Percentiles rank a stretch among this genome's conserved stretches.
These are phyloP conservation scores for Neurospora sp. DNA, from an alignment of 495 filamentous ascomycete genomes.

Conservation along the genomic window DNA sequence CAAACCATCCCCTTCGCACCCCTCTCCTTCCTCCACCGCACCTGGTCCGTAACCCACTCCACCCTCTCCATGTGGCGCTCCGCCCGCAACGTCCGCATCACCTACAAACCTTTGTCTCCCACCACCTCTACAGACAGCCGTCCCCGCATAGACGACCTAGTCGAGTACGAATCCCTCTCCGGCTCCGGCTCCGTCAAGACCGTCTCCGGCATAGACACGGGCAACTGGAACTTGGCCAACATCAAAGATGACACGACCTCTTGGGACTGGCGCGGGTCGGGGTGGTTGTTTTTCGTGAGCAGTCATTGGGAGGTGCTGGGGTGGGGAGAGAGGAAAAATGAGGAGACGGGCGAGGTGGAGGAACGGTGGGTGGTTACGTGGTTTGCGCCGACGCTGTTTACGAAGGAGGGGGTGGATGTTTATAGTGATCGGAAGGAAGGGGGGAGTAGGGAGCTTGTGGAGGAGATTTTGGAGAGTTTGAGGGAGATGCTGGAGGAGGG, in stretches of 20 bases:
- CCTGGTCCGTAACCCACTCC: slow-evolving; percentile 68
- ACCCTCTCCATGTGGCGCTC: slow-evolving; percentile 67
- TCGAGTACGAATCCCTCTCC: slow-evolving; percentile 47
- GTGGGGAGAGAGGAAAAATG: slow-evolving; percentile 40
- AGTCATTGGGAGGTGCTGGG: slow-evolving; percentile 69
- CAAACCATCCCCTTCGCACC: slow-evolving; percentile 37
- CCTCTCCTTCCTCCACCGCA: slow-evolving; percentile 50
- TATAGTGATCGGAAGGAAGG: slow-evolving; percentile 50
- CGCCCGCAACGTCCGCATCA: slow-evolving; percentile 65
- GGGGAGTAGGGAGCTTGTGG: slow-evolving; percentile 34
- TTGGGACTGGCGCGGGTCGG: slow-evolving; percentile 67
- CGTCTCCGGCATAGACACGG: slow-evolving; percentile 55
- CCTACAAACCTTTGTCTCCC: slow-evolving; percentile 45
- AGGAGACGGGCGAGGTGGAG: slow-evolving; percentile 21
- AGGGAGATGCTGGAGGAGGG: slow-evolving; percentile 19
- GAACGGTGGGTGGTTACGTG: slow-evolving; percentile 61
- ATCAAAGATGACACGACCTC: slow-evolving; percentile 21
- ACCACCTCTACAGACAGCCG: slow-evolving; percentile 9
- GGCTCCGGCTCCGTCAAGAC: slow-evolving; percentile 40
- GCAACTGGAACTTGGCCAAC: slow-evolving; percentile 18
- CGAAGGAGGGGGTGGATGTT: slow-evolving; percentile 64
- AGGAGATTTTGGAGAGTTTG: slow-evolving; percentile 35
- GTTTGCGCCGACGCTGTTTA: slow-evolving; percentile 67
- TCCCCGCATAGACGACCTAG: slow-evolving; percentile 52
- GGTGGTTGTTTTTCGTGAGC: slow-evolving; percentile 51